Evolutionary conservation across 1,139 yeast genomes (phyloP), one percentile per base, ranked within the genome.

Genomic region (Arxiozyma heterogenica): DNA sequence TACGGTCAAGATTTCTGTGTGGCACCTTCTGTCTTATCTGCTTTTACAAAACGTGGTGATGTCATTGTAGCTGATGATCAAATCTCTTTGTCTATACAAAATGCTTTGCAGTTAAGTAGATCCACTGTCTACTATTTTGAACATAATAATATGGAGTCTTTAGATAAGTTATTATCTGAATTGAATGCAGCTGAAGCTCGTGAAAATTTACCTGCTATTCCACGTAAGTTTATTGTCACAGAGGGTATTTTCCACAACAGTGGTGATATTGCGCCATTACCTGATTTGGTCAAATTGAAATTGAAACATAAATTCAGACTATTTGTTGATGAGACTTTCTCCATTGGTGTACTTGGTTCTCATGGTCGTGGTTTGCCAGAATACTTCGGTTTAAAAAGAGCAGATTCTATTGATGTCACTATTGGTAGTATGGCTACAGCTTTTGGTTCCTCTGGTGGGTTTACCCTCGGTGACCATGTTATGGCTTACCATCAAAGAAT

Each of bases 1-100:
- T 93, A 93, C 66, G 96, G 98, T 42, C 98, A 94, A 73, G 98
- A 93, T 66, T 84, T 87, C 62, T 83, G 87, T 58, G 87, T 96
- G 46, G 83, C 94, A 11, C 82, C 94, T n/a, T 86, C 96, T n/a
- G 96, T 93, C n/a, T 76, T 93, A 56, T 96, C 98, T 18, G 91
- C 96, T 47, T 93, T 93, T 69, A 78, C 93, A 63, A 94, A 93
- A 70, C 84, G 98, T 71, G 98, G 98, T 59, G 98, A 93, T 70
- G 78, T 88, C 57, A 83, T 91, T 61, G 84, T 93, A 53, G 96
- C 88, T 43, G 99, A 93, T 70, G 79, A 86, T 56, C 86, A 87
- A 30, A 84, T 85, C 51, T 83, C 81, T 60, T 69, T 91, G 58
- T 81, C 94, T 8, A 75, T 90, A 55, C 98, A 91, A 73, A 93